Evolutionary conservation across 352 stramenopile genomes (phyloP), one percentile per base, ranked within the genome.

Genomic region (Pythium plurisporium): DNA sequence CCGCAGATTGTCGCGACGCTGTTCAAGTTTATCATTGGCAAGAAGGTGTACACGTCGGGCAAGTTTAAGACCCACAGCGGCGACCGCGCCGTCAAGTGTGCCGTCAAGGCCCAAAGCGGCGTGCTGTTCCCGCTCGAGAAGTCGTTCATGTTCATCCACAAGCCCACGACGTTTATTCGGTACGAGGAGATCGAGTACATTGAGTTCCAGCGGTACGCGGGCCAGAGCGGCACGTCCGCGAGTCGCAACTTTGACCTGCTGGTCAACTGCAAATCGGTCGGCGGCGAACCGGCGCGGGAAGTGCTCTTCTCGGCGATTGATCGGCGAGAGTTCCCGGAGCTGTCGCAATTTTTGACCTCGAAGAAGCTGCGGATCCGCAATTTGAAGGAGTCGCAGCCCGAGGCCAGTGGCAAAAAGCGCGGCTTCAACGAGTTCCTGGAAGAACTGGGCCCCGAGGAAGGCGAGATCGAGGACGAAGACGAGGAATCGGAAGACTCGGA

Each of bases 91-190:
- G 80, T 98, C 59, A 95, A 95, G 52, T 97, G 90, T 56, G 82
- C 89, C 33, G 74, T 97, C 46, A 97, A 96, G 47, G 96, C 96
- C 23, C 98, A 98, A 70, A 96, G 96, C 62, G 97, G 97, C 23
- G 83, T 98, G 54, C 78, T 99, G 12, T 99, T 99, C 70, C 96
- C 96, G 29, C 74, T 99, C 14, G 95, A 99, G 62, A 98, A 96
- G 76, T 98, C 95, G 65, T 99, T 99, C 74, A 98, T 99, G 78
- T 99, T 99, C 69, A 99, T 99, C 67, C 96, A 99, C 84, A 99
- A 99, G 73, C 97, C 97, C 22, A 98, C 96, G 53, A 94, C 98
- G 22, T 90, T 99, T 59, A 98, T 99, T 73, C 89, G 92, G 54
- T 99, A 99, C 76, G 96, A 99, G 63, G 96, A 99, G 75, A 95